phyloP scores from a whole-genome alignment of 352 stramenopile genomes.

The Blastocystis sp. region DNA sequence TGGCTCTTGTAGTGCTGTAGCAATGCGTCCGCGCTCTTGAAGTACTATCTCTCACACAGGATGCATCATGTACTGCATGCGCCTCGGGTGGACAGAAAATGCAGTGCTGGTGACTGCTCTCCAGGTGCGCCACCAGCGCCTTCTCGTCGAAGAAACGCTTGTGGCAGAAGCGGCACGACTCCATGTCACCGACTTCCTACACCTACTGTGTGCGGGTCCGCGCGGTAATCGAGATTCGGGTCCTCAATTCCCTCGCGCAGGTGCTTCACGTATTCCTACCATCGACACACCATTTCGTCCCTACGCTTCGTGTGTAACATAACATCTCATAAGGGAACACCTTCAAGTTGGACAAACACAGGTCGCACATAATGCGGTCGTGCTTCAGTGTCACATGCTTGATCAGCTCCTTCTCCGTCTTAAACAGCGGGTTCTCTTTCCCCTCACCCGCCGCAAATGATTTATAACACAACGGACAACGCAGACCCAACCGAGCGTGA shows the following conservation, averaged over 20 bases:
- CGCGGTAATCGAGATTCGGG: slow-evolving; percentile 1
- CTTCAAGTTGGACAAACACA: slow-evolving; percentile 20
- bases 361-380: not conserved
- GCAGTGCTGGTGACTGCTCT: slow-evolving; percentile 11
- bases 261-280: slow-evolving; percentile 7
- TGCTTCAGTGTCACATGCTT: not conserved
- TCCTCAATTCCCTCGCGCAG: not conserved
- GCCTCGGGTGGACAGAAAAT: slow-evolving; percentile 39
- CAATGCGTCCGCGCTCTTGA: not conserved
- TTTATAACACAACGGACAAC: slow-evolving; percentile 40
- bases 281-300: not conserved
- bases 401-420: slow-evolving; percentile 13
- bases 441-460: not conserved
- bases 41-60: not conserved
- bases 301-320: slow-evolving; percentile 8
- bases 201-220: not conserved
- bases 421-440: not conserved
- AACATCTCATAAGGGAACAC: slow-evolving; percentile 41
- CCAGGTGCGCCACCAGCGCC: not conserved
- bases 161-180: slow-evolving; percentile 18
- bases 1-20: not conserved
- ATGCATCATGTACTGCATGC: not conserved
- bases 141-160: slow-evolving; percentile 36
- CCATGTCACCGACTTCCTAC: not conserved
- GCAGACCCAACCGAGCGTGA: not conserved